These are phyloP conservation scores for Cadophora luteo-olivacea DNA, from an alignment of 2,329 filamentous ascomycete species.

Conservation along the genomic window DNA sequence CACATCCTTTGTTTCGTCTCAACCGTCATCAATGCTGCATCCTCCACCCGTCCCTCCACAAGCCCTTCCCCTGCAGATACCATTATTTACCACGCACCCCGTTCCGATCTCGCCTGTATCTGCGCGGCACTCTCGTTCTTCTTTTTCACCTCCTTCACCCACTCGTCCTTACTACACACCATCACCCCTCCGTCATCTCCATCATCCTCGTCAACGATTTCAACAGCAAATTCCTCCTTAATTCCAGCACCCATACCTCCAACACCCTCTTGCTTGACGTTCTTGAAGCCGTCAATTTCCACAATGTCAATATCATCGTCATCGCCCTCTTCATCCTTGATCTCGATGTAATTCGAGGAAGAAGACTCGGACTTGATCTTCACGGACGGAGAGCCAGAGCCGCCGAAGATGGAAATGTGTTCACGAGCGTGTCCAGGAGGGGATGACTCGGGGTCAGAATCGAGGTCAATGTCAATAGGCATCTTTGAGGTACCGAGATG, in stretches of 20 bases:
- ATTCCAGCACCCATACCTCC: neutral
- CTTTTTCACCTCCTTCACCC: neutral
- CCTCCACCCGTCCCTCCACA: neutral
- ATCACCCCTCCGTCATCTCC: neutral
- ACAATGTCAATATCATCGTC: neutral
- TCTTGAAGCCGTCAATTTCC: neutral
- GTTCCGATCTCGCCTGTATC: neutral
- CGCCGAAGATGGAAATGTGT: neutral
- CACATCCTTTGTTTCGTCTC: too few relatives aligned
- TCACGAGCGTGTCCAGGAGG: neutral
- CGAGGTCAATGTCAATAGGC: neutral
- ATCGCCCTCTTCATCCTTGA: constrained; percentile 9
- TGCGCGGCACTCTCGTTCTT: neutral
- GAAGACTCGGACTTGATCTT: neutral
- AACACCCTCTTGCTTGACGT: neutral
- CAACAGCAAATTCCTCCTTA: neutral
- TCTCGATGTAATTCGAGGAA: constrained; percentile 1
- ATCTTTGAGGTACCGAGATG: neutral
- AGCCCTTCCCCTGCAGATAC: too few relatives aligned
- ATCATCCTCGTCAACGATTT: neutral
- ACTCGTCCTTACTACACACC: constrained; percentile 1
- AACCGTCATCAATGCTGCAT: too few relatives aligned
- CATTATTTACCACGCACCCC: neutral
- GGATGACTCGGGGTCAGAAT: neutral
- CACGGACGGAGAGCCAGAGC: neutral